A percentile compares a stretch with the other conserved stretches of the same genome.
Evolutionary conservation across 2,329 filamentous ascomycete genomes (phyloP).

Genomic region (Pseudogymnoascus sp.): DNA sequence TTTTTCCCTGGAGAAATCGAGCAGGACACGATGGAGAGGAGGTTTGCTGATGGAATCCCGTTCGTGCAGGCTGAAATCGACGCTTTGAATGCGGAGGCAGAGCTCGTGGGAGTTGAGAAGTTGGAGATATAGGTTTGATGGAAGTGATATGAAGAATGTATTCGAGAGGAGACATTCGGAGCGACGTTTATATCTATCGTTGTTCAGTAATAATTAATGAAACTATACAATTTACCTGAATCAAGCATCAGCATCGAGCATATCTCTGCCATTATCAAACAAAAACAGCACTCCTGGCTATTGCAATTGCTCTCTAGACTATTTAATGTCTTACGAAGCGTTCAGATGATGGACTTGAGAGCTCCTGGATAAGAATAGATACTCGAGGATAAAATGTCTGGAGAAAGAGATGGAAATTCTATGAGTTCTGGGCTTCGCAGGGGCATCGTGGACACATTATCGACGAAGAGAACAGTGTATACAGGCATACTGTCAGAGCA

Average conservation of each 20-base stretch:
- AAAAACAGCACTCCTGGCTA: neutral
- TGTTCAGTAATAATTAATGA: conserved; percentile 1
- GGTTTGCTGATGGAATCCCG: conserved; percentile 48
- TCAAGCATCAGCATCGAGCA: neutral
- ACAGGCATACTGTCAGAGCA: neutral
- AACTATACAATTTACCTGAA: neutral
- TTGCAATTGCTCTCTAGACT: neutral
- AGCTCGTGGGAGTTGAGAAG: conserved; percentile 32
- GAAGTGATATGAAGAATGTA: neutral
- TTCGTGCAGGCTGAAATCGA: conserved; percentile 49
- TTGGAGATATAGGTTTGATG: neutral
- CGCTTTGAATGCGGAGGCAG: conserved; percentile 46
- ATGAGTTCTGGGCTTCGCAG: neutral
- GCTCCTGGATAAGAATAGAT: neutral
- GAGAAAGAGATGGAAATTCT: neutral
- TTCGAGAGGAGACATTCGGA: neutral
- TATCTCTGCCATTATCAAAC: neutral
- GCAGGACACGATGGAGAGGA: conserved; percentile 43
- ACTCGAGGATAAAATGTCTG: neutral
- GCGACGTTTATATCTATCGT: neutral
- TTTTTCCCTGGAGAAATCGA: conserved; percentile 58
- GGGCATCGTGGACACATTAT: neutral
- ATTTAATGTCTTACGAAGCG: neutral
- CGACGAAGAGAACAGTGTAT: neutral
- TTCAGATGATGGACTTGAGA: neutral